Evolutionary conservation across 129 eudicot species (phyloP).

Genomic region (Scalesia atractyloides): DNA sequence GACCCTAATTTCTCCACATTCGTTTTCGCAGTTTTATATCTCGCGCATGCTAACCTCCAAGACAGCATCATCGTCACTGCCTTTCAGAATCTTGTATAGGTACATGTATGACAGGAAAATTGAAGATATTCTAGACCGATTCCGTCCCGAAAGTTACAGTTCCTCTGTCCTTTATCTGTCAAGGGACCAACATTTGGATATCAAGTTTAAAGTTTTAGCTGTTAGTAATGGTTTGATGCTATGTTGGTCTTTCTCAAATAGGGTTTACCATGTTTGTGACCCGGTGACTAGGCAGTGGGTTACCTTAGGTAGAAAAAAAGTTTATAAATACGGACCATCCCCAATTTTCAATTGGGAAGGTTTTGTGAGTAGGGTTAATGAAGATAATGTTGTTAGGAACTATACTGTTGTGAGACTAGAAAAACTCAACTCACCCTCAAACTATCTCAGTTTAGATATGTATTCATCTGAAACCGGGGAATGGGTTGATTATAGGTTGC

Average conservation of each 20-base stretch:
- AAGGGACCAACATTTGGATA: too few species aligned
- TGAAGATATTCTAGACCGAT: conserved; percentile 32
- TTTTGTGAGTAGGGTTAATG: conserved; percentile 40
- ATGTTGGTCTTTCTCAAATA: conserved; percentile 37
- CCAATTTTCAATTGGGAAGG: conserved; percentile 43
- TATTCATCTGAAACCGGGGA: conserved; percentile 45
- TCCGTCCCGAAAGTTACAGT: conserved; percentile 45
- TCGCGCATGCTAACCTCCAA: conserved; percentile 7
- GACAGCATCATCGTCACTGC: neutral
- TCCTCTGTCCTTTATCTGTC: too few species aligned
- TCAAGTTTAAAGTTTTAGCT: conserved; percentile 38
- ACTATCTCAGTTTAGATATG: conserved; percentile 32
- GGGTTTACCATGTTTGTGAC: conserved; percentile 48
- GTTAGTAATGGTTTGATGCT: conserved; percentile 51
- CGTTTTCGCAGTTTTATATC: conserved; percentile 31
- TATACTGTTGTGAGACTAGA: conserved; percentile 19
- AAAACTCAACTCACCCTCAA: conserved; percentile 12
- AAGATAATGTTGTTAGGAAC: conserved; percentile 37
- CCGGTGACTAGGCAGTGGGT: conserved; percentile 54
- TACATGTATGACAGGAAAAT: conserved; percentile 43
- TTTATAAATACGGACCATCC: too few species aligned
- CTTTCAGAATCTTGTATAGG: conserved; percentile 45
- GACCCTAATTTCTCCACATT: conserved; percentile 39
- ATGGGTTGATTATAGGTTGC: conserved; percentile 37
- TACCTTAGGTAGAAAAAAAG: conserved; percentile 20